Conservation (phyloP, 2,329 filamentous ascomycete genomes). For the Phialophora tarda region DNA sequence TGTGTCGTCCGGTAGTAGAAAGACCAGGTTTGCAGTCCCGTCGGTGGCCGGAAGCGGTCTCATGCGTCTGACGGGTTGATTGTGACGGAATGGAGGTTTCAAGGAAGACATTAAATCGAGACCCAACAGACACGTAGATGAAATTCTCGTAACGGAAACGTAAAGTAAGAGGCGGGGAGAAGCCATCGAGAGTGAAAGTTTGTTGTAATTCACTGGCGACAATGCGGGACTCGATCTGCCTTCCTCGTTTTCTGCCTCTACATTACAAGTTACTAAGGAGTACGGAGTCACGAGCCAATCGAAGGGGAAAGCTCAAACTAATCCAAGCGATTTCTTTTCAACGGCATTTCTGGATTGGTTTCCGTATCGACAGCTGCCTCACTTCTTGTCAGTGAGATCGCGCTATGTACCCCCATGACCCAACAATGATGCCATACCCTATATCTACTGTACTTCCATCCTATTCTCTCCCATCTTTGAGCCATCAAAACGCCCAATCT, state of each 20-base stretch:
- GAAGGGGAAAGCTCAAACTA: neutral
- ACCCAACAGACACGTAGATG: neutral
- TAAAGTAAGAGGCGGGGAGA: neutral
- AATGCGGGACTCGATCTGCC: neutral
- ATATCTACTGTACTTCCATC: neutral
- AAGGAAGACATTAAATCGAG: neutral
- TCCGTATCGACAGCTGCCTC: neutral
- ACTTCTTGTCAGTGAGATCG: neutral
- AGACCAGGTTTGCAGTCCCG: too few relatives aligned
- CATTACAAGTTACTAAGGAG: neutral
- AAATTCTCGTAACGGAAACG: neutral
- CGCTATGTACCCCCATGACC: neutral
- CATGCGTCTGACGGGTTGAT: too few relatives aligned
- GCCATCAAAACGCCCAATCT: neutral
- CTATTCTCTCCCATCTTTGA: constrained; percentile 4
- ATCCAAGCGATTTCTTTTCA: neutral
- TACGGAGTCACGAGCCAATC: neutral
- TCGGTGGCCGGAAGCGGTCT: too few relatives aligned
- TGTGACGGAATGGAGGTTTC: too few relatives aligned
- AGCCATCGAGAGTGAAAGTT: neutral
- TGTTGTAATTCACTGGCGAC: too few relatives aligned
- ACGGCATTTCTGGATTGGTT: neutral
- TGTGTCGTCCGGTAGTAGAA: too few relatives aligned
- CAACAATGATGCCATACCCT: neutral
- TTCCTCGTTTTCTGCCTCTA: neutral